Base-by-base conservation (phyloP, 805 yeast genomes). In the Phaffomyces opuntiae region DNA sequence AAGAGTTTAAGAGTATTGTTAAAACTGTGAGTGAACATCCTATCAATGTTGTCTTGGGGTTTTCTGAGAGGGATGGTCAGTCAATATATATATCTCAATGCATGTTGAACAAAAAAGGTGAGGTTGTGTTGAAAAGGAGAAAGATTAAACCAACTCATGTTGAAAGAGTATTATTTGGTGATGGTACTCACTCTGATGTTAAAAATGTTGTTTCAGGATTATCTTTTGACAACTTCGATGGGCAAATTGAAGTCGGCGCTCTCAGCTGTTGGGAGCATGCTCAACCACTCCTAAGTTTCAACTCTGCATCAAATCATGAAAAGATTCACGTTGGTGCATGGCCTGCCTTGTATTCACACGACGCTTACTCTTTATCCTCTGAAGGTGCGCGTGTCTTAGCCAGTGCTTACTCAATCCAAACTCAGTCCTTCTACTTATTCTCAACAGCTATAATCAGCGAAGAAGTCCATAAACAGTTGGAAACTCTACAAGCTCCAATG, bases 81-180 rank as follows among this genome's bases (percentile, higher is more conserved):
- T 31, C 34, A 13, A 12, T 31, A 13, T 31, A 31, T 31, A 31
- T 31, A 12, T 31, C 34, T 13, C 34, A 31, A 14, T 58, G 13
- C 17, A 39, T 39, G 46, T 43, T 41, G 38, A 43, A 38, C 21
- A 40, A 36, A 17, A 21, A 36, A 13, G 38, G 38, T 36, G 38
- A 19, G 5, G 27, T 36, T 17, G 41, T 40, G 11, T 16, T 33
- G 8, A 53, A 53, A 35, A 57, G 56, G 42, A 44, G 62, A 34
- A 56, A 57, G 36, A 39, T 56, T 21, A 49, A 53, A 47, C 59
- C 62, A 24, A 55, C 59, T 17, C 59, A 53, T 24, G 50, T 46
- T 24, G 62, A 56, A 46, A 42, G 59, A 11, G 50, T 21, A 1
- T 36, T 36, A 19, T 36, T 16, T 14, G 38, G 38, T 36, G 38